Evolutionary conservation across 2,329 filamentous ascomycete genomes (phyloP).

Genomic region (Trichoderma koningiopsis): DNA sequence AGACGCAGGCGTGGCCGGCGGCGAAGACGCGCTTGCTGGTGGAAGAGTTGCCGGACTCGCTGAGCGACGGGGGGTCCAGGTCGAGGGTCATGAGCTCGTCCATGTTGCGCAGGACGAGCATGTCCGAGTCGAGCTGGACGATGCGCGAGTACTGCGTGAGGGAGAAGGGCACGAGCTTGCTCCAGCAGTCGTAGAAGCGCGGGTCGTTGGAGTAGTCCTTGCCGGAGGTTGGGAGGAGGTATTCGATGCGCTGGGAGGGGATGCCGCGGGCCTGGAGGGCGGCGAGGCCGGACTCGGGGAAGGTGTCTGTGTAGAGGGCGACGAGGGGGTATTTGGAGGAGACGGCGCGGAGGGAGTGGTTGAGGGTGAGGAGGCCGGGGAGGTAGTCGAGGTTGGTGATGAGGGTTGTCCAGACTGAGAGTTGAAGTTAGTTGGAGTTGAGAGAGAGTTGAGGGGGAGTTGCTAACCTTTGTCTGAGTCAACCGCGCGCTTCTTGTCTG

Average conservation of each 20-base stretch:
- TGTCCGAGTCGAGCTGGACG: slow-evolving; percentile 85
- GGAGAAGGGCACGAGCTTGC: slow-evolving; percentile 78
- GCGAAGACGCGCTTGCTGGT: slow-evolving; percentile 69
- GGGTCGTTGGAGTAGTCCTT: slow-evolving; percentile 73
- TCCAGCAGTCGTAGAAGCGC: slow-evolving; percentile 90
- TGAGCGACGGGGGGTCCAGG: slow-evolving; percentile 56
- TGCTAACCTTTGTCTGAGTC: slow-evolving; percentile 44
- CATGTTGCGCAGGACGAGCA: slow-evolving; percentile 83
- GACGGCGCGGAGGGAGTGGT: slow-evolving; percentile 70
- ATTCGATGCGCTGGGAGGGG: slow-evolving; percentile 67
- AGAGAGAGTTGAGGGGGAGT: not conserved
- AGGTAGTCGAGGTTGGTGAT: slow-evolving; percentile 86
- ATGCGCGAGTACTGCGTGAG: slow-evolving; percentile 76
- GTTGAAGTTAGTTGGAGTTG: slow-evolving; percentile 16
- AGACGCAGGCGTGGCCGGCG: slow-evolving; percentile 81
- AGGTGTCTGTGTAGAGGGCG: slow-evolving; percentile 78
- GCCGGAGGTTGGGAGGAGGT: slow-evolving; percentile 68
- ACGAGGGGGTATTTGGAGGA: slow-evolving; percentile 75
- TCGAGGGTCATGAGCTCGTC: slow-evolving; percentile 86
- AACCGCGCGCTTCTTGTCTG: slow-evolving; percentile 37
- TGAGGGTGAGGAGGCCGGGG: slow-evolving; percentile 77
- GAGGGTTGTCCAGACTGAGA: slow-evolving; percentile 80
- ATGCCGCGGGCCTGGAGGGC: slow-evolving; percentile 72
- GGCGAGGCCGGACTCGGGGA: slow-evolving; percentile 67
- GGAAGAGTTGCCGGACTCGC: slow-evolving; percentile 28